These are phyloP conservation scores for Aspergillus pseudoterreus DNA, from an alignment of 2,329 filamentous ascomycete genomes.

Conservation along the genomic window DNA sequence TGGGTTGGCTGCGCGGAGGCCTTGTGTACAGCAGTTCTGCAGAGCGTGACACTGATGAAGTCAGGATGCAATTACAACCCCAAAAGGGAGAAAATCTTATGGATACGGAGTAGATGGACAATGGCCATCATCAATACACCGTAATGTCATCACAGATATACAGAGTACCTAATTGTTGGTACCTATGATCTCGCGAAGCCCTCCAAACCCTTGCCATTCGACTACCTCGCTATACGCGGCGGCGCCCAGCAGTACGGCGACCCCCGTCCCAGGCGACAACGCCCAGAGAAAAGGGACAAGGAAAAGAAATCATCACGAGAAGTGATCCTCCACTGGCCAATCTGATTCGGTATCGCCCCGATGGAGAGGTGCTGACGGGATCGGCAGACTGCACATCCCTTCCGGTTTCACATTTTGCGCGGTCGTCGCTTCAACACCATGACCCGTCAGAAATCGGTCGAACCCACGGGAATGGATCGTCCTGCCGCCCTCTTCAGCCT, in stretches of 20 bases:
- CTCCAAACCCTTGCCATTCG: neutral
- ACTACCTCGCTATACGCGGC: neutral
- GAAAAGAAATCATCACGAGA: neutral
- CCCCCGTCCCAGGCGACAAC: neutral
- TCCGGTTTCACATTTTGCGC: constrained; percentile 22
- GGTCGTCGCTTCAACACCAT: constrained; percentile 11
- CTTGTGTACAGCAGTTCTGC: too few species aligned
- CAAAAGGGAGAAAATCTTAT: too few species aligned
- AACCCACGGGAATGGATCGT: constrained; percentile 28
- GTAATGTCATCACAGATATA: neutral
- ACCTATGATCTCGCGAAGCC: neutral
- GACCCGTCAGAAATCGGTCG: constrained; percentile 22
- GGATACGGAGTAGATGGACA: too few species aligned
- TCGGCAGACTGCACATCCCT: constrained; percentile 23
- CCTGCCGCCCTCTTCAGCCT: constrained; percentile 11
- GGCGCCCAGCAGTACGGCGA: neutral
- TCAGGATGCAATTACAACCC: too few species aligned
- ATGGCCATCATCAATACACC: neutral
- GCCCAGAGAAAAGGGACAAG: neutral
- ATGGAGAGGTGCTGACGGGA: constrained; percentile 14
- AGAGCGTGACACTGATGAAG: too few species aligned
- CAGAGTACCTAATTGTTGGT: too few species aligned
- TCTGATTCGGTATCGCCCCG: constrained; percentile 9
- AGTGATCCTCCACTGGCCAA: constrained; percentile 3
- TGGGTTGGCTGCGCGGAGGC: neutral